A percentile compares a stretch with the other conserved stretches of the same genome.
Conservation (phyloP, 129 eudicot species). For the Pittosporum tobira region DNA sequence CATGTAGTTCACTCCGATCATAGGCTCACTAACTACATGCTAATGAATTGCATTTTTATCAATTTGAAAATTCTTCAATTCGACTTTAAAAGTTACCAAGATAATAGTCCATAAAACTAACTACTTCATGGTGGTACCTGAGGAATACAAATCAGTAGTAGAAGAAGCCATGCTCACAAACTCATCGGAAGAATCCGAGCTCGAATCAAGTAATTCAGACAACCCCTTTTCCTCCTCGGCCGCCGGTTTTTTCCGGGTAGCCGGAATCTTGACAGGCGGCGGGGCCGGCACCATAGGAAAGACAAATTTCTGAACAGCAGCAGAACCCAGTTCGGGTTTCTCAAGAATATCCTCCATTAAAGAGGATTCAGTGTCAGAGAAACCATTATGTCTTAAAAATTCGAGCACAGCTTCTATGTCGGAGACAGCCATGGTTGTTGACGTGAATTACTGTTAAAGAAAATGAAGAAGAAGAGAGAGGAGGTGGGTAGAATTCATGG, state of each 20-base stretch:
- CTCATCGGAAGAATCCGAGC: slow-evolving; percentile 50
- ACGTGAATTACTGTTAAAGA: too few relatives aligned
- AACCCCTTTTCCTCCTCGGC: slow-evolving; percentile 12
- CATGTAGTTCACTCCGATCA: too few relatives aligned
- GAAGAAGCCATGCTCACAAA: slow-evolving; percentile 80
- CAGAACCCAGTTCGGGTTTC: slow-evolving; percentile 31
- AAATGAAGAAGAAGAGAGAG: too few relatives aligned
- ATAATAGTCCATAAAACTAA: too few relatives aligned
- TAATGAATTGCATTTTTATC: too few relatives aligned
- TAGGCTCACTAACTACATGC: too few relatives aligned
- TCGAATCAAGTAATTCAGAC: slow-evolving; percentile 9
- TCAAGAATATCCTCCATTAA: slow-evolving; percentile 58
- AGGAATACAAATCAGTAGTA: slow-evolving; percentile 48
- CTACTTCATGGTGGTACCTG: too few relatives aligned
- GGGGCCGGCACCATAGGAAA: slow-evolving; percentile 54
- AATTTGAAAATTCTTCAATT: too few relatives aligned
- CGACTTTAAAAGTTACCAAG: too few relatives aligned
- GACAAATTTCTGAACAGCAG: slow-evolving; percentile 36
- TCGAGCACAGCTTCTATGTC: slow-evolving; percentile 54
- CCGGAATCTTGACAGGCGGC: slow-evolving; percentile 53
- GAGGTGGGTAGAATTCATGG: too few relatives aligned
- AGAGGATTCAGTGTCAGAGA: slow-evolving; percentile 67
- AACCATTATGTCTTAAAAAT: slow-evolving; percentile 55
- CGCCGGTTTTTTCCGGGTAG: slow-evolving; percentile 11
- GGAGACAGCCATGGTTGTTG: slow-evolving; percentile 37